These are phyloP conservation scores for Arthrobotrys megalospora DNA, from an alignment of 2,329 filamentous ascomycete species.

Conservation along the genomic window DNA sequence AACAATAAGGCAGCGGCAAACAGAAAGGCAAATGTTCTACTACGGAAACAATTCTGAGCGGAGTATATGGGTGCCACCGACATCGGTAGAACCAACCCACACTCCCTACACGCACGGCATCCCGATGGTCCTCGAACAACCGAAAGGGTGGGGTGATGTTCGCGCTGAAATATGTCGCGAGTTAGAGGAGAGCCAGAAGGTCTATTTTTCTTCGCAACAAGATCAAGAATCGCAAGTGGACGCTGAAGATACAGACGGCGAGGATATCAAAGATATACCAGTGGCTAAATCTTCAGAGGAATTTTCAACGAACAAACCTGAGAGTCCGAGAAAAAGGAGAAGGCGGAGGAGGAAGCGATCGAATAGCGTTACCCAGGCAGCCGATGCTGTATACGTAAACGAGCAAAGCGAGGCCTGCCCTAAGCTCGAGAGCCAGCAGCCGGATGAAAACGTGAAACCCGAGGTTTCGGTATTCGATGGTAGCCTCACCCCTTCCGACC, in stretches of 20 bases:
- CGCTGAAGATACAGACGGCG: background rate
- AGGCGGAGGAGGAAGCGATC: background rate
- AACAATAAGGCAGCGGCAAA: background rate
- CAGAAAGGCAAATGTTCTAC: background rate
- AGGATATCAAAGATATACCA: background rate
- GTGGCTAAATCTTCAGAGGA: background rate
- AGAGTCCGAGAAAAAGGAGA: background rate
- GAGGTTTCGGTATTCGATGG: background rate
- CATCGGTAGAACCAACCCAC: constrained; percentile 20
- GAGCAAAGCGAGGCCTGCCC: background rate
- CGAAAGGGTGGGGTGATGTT: constrained; percentile 41
- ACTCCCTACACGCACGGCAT: constrained; percentile 37
- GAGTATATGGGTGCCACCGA: constrained; percentile 36
- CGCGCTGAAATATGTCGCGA: constrained; percentile 27
- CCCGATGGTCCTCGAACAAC: constrained; percentile 40
- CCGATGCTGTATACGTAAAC: background rate
- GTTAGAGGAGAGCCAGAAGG: constrained; percentile 45
- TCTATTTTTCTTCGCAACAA: constrained; percentile 38
- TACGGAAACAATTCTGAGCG: background rate
- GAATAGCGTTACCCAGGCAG: background rate
- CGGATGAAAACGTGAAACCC: background rate
- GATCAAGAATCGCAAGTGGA: background rate
- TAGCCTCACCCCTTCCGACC: background rate
- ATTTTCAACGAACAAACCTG: background rate
- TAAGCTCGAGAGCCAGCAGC: background rate